phyloP scores from a whole-genome alignment of 768 basidiomycete genomes.

The Pilatotrama ljubarskyi region DNA sequence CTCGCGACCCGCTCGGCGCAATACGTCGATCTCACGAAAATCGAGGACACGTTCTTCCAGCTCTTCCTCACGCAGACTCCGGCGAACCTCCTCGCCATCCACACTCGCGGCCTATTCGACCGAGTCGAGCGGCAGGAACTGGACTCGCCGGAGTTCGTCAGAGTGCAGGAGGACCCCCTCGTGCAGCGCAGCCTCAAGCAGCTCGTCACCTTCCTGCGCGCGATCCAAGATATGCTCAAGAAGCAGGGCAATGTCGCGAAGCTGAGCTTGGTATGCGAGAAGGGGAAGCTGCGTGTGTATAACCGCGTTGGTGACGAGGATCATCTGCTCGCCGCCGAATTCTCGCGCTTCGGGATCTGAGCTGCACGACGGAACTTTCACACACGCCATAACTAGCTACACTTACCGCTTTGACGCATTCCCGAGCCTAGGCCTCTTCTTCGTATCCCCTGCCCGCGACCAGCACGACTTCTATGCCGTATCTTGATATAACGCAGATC shows the following conservation, averaged over 20 bases:
- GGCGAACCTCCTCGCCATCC: conserved; percentile 58
- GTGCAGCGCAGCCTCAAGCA: conserved; percentile 31
- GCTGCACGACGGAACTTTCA: background rate
- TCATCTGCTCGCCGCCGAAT: conserved; percentile 46
- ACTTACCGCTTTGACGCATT: too few relatives aligned
- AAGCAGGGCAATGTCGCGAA: conserved; percentile 51
- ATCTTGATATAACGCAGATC: too few relatives aligned
- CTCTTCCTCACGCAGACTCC: conserved; percentile 70
- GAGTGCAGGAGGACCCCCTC: conserved; percentile 27
- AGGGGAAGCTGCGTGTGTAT: conserved; percentile 47
- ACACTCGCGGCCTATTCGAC: conserved; percentile 54
- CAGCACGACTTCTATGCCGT: too few relatives aligned
- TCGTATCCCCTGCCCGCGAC: too few relatives aligned
- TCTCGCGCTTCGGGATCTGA: conserved; percentile 30
- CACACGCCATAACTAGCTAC: too few relatives aligned
- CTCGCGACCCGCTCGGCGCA: conserved; percentile 28
- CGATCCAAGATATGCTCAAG: conserved; percentile 49
- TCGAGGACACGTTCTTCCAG: conserved; percentile 63
- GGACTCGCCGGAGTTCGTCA: conserved; percentile 22
- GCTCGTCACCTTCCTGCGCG: conserved; percentile 24
- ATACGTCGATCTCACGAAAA: conserved; percentile 35
- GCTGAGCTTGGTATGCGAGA: conserved; percentile 55
- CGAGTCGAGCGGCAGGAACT: conserved; percentile 46
- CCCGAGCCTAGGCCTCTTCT: too few relatives aligned
- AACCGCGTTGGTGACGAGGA: conserved; percentile 44